phyloP scores from a whole-genome alignment of 2,329 filamentous ascomycete species.

The Penicillium digitatum region DNA sequence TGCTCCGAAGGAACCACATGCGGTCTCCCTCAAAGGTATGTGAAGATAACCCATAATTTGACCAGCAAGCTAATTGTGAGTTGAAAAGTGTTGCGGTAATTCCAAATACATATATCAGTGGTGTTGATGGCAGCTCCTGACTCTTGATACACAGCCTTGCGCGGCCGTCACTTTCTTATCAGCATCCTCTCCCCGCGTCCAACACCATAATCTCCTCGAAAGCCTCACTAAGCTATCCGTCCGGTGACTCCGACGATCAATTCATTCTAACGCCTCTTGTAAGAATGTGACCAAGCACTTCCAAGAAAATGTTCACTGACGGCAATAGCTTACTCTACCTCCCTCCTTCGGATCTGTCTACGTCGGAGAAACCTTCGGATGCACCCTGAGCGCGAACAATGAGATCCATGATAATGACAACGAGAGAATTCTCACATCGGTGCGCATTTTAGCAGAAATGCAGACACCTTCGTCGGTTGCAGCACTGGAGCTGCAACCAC shows the following conservation, averaged over 20 bases:
- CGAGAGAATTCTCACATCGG: constrained; percentile 60
- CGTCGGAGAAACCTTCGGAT: constrained; percentile 91
- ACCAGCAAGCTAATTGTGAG: not conserved
- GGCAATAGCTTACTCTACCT: constrained; percentile 66
- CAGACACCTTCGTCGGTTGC: constrained; percentile 79
- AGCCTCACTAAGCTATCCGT: constrained; percentile 72
- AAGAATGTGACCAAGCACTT: constrained; percentile 10
- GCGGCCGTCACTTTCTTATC: constrained; percentile 53
- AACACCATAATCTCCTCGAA: constrained; percentile 52
- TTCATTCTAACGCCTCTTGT: constrained; percentile 57
- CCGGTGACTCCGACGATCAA: constrained; percentile 44
- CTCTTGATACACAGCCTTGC: constrained; percentile 60
- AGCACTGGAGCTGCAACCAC: constrained; percentile 53
- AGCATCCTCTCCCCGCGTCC: constrained; percentile 45
- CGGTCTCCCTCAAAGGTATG: constrained; percentile 68
- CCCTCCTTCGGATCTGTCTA: constrained; percentile 91
- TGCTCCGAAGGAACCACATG: constrained; percentile 66
- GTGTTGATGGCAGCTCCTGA: not conserved
- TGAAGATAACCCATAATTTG: not conserved
- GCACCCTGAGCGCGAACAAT: constrained; percentile 94
- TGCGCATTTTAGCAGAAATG: constrained; percentile 87
- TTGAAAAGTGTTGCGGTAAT: constrained; percentile 40
- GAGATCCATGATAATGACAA: constrained; percentile 53
- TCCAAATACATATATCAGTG: not conserved
- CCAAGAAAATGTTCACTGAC: constrained; percentile 9